A percentile compares a stretch with the other conserved stretches of the same genome.
Evolutionary conservation across 169 alveolate species (phyloP).

Genomic region (Haemoproteus tartakovskyi): DNA sequence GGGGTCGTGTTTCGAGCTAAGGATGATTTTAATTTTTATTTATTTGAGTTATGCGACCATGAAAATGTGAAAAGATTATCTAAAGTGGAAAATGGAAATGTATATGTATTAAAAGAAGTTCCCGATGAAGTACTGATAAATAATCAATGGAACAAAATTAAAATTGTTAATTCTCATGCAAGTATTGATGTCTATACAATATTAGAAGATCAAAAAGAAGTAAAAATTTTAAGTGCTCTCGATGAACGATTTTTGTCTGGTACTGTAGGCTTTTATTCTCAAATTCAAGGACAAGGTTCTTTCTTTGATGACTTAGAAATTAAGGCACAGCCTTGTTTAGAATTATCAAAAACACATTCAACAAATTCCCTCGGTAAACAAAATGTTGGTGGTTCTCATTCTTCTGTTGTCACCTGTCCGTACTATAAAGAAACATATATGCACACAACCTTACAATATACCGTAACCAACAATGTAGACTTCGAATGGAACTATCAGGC

Average conservation of each 20-base stretch:
- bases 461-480: conserved; percentile 11
- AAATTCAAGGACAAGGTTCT: conserved; percentile 82
- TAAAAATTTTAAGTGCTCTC: conserved; percentile 69
- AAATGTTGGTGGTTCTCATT: no score
- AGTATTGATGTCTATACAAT: conserved; percentile 70
- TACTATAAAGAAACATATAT: conserved; percentile 69
- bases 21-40: conserved; percentile 82
- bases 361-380: no score
- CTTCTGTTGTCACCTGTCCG: no score
- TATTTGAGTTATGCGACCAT: conserved; percentile 79
- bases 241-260: conserved; percentile 86
- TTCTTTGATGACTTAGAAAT: conserved; percentile 80
- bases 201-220: conserved; percentile 12
- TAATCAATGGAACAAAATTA: conserved; percentile 76
- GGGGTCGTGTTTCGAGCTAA: conserved; percentile 86
- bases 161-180: conserved; percentile 67
- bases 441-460: conserved; percentile 14
- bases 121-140: conserved; percentile 78
- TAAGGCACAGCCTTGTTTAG: conserved; percentile 75
- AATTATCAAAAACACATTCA: conserved; percentile 40
- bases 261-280: conserved; percentile 83
- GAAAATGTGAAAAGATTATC: conserved; percentile 79
- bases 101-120: conserved; percentile 73
- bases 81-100: conserved; percentile 81
- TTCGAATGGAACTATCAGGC: conserved; percentile 22